A percentile compares a stretch with the other conserved stretches of the same genome.
Conservation (phyloP, 169 alveolate genomes). For the Babesia caballi region DNA sequence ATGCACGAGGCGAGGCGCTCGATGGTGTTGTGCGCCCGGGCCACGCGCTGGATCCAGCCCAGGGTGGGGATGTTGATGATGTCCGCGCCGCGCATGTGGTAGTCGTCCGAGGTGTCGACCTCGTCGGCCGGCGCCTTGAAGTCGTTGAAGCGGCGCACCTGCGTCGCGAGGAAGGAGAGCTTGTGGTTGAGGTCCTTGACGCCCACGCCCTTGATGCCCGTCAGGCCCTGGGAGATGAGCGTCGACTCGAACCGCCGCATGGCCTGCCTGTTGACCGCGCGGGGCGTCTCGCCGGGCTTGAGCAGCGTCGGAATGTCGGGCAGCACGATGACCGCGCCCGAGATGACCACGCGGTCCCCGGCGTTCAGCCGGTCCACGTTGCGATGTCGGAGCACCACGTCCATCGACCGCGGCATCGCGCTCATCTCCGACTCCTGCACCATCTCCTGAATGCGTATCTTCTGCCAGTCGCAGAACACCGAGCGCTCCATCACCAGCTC, state of each 20-base stretch:
- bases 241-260: constrained; percentile 69
- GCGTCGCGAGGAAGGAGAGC: constrained; percentile 86
- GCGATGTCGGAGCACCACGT: constrained; percentile 90
- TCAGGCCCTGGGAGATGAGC: constrained; percentile 78
- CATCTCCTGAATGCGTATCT: constrained; percentile 91
- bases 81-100: constrained; percentile 69
- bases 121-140: constrained; percentile 39
- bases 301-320: constrained; percentile 93
- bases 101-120: constrained; percentile 59
- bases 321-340: constrained; percentile 91
- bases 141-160: constrained; percentile 67
- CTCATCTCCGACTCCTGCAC: constrained; percentile 94
- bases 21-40: constrained; percentile 74
- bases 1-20: constrained; percentile 86
- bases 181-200: constrained; percentile 90
- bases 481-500: constrained; percentile 85
- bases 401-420: constrained; percentile 95
- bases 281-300: constrained; percentile 93
- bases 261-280: constrained; percentile 67
- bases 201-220: constrained; percentile 95
- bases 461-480: constrained; percentile 92
- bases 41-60: constrained; percentile 76
- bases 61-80: constrained; percentile 68
- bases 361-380: constrained; percentile 94
- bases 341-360: constrained; percentile 92